These are phyloP conservation scores for Cystofilobasidium macerans DNA, from an alignment of 768 basidiomycete genomes.

Conservation along the genomic window DNA sequence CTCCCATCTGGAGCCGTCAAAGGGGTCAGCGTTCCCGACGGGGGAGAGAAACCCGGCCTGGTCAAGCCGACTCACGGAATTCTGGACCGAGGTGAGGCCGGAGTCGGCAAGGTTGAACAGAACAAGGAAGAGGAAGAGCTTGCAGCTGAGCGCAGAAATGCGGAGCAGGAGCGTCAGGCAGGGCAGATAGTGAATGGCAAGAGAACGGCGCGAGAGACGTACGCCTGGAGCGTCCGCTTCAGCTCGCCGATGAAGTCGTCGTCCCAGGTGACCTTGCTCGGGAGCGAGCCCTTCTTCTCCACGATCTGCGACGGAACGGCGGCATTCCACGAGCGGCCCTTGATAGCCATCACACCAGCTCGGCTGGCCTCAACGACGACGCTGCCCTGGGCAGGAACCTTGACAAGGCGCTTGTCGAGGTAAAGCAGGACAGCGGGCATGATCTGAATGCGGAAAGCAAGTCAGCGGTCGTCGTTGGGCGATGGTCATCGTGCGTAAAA, in stretches of 20 bases:
- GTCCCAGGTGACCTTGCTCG: conserved; percentile 25
- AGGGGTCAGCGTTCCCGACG: too few relatives aligned
- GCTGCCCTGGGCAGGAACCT: conserved; percentile 35
- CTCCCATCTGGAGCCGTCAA: conserved; percentile 25
- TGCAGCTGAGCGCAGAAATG: conserved; percentile 10
- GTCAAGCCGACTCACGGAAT: not conserved
- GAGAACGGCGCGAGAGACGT: conserved; percentile 25
- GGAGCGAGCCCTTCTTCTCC: conserved; percentile 9
- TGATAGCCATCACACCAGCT: too few relatives aligned
- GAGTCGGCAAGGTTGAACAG: conserved; percentile 36
- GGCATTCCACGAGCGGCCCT: conserved; percentile 24
- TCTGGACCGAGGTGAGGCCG: conserved; percentile 8
- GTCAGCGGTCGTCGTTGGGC: too few relatives aligned
- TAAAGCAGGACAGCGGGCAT: conserved; percentile 35
- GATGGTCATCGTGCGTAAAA: too few relatives aligned
- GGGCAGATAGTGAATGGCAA: too few relatives aligned
- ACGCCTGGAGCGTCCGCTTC: conserved; percentile 33
- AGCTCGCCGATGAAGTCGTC: conserved; percentile 38
- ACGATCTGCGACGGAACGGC: conserved; percentile 34
- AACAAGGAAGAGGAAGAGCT: conserved; percentile 25
- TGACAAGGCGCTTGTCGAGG: conserved; percentile 27
- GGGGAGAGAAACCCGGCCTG: too few relatives aligned
- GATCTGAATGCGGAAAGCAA: too few relatives aligned
- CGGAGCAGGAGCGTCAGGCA: not conserved
- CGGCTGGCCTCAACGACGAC: conserved; percentile 33